A percentile compares a stretch with the other conserved stretches of the same genome.
phyloP scores from a whole-genome alignment of 805 yeast species.

The Metschnikowia continentalis region DNA sequence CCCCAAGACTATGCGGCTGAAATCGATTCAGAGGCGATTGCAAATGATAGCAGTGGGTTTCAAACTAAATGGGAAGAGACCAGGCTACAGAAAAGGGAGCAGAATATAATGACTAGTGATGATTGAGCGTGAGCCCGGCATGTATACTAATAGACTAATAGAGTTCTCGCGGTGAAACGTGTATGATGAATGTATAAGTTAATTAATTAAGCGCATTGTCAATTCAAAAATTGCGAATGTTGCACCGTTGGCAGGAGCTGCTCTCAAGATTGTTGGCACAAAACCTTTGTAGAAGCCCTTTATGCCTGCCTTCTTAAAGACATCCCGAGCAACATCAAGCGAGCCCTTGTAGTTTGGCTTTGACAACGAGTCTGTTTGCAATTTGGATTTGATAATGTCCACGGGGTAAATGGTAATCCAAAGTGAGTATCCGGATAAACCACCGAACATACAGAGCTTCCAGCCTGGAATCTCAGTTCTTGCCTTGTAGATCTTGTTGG shows the following conservation, averaged over 20 bases:
- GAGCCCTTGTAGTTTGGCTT: slow-evolving; percentile 59
- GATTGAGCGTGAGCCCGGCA: not conserved
- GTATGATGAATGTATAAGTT: not conserved
- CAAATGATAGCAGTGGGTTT: slow-evolving; percentile 1
- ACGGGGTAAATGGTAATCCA: slow-evolving; percentile 86
- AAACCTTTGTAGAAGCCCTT: slow-evolving; percentile 88
- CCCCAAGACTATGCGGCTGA: slow-evolving; percentile 34
- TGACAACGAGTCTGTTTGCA: slow-evolving; percentile 63
- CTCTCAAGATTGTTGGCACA: slow-evolving; percentile 86
- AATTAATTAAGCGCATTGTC: slow-evolving; percentile 64
- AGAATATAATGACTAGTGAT: not conserved
- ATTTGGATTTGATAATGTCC: slow-evolving; percentile 84
- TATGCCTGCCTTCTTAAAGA: slow-evolving; percentile 57
- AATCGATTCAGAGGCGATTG: slow-evolving; percentile 2
- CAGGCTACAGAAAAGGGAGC: slow-evolving; percentile 2
- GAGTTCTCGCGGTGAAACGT: not conserved
- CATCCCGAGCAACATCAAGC: slow-evolving; percentile 52
- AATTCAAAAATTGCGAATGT: slow-evolving; percentile 92
- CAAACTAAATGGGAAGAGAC: not conserved
- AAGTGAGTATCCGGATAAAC: slow-evolving; percentile 82
- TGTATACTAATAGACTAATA: not conserved
- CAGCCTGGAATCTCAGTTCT: slow-evolving; percentile 83
- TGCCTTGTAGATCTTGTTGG: slow-evolving; percentile 31
- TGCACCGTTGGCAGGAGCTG: slow-evolving; percentile 97
- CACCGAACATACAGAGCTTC: slow-evolving; percentile 85